Conservation (phyloP, 495 filamentous ascomycete species). For the Elasticomyces elasticus region DNA sequence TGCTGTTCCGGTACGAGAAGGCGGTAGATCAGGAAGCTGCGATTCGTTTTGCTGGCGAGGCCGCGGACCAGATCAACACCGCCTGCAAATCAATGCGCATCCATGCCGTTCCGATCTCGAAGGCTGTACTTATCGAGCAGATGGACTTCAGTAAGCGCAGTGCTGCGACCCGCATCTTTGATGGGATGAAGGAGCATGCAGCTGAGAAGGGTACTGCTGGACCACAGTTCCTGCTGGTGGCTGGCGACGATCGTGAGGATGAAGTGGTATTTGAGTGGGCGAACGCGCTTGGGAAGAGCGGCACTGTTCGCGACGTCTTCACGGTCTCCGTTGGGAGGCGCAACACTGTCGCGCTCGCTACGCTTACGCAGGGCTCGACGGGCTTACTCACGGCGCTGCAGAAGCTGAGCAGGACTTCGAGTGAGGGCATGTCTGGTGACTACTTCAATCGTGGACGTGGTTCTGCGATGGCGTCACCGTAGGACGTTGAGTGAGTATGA, state of each 20-base stretch:
- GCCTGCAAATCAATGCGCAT: constrained; percentile 72
- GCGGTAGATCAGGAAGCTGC: constrained; percentile 67
- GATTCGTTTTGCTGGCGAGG: constrained; percentile 68
- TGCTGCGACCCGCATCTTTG: constrained; percentile 61
- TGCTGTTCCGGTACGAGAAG: constrained; percentile 77
- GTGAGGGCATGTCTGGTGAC: constrained; percentile 7
- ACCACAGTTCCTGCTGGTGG: constrained; percentile 65
- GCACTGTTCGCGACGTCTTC: constrained; percentile 50
- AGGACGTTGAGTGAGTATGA: no score
- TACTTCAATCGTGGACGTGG: constrained; percentile 14
- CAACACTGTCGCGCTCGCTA: constrained; percentile 78
- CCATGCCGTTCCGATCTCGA: constrained; percentile 70
- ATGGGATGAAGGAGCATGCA: constrained; percentile 38
- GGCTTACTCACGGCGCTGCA: constrained; percentile 47
- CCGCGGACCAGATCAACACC: constrained; percentile 87
- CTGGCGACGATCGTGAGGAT: constrained; percentile 83
- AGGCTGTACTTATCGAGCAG: constrained; percentile 70
- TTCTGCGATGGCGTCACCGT: neutral
- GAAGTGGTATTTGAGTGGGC: constrained; percentile 91
- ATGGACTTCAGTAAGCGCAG: constrained; percentile 74
- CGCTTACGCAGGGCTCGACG: constrained; percentile 80
- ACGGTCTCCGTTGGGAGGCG: constrained; percentile 75
- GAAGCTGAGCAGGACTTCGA: constrained; percentile 30
- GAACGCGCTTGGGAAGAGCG: constrained; percentile 52
- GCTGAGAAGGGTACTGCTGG: constrained; percentile 27